Conservation (phyloP, 1,139 yeast genomes). For the Blastobotrys illinoisensis region DNA sequence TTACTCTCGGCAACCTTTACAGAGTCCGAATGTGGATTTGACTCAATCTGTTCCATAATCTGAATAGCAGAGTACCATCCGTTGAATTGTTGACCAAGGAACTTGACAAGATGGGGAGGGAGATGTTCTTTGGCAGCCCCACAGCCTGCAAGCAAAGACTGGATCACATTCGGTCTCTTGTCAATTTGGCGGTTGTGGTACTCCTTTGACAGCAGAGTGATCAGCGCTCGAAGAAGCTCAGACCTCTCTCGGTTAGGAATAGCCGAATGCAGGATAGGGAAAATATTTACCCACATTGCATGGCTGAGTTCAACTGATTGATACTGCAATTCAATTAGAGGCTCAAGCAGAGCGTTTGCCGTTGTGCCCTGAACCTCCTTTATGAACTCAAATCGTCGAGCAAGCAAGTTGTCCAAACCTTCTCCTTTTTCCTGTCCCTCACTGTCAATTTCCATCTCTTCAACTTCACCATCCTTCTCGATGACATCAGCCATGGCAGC, state of each 20-base stretch:
- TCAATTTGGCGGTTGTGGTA: slow-evolving; percentile 88
- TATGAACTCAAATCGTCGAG: slow-evolving; percentile 50
- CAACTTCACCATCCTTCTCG: slow-evolving; percentile 5
- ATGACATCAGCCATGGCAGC: slow-evolving; percentile 12
- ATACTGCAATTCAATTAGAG: slow-evolving; percentile 77
- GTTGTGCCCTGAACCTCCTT: slow-evolving; percentile 40
- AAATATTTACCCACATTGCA: slow-evolving; percentile 76
- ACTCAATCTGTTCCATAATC: slow-evolving; percentile 70
- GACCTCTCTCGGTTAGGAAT: slow-evolving; percentile 75
- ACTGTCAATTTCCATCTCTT: slow-evolving; percentile 18
- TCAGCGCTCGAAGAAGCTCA: slow-evolving; percentile 76
- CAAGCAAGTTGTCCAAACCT: slow-evolving; percentile 32
- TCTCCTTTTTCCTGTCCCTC: slow-evolving; percentile 8
- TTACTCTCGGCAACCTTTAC: slow-evolving; percentile 77
- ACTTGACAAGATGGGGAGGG: slow-evolving; percentile 92
- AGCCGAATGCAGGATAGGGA: slow-evolving; percentile 72
- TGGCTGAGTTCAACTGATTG: slow-evolving; percentile 77
- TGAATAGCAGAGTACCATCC: slow-evolving; percentile 90
- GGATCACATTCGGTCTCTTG: slow-evolving; percentile 80
- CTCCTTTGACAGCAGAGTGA: slow-evolving; percentile 77
- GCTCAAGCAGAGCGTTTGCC: slow-evolving; percentile 58
- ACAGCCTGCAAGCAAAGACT: slow-evolving; percentile 75
- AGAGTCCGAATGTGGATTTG: slow-evolving; percentile 59
- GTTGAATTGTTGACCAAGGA: slow-evolving; percentile 78
- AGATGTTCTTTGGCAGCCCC: slow-evolving; percentile 59